These are phyloP conservation scores for Pleodorina starrii DNA, from an alignment of 139 green algal genomes.

Conservation along the genomic window DNA sequence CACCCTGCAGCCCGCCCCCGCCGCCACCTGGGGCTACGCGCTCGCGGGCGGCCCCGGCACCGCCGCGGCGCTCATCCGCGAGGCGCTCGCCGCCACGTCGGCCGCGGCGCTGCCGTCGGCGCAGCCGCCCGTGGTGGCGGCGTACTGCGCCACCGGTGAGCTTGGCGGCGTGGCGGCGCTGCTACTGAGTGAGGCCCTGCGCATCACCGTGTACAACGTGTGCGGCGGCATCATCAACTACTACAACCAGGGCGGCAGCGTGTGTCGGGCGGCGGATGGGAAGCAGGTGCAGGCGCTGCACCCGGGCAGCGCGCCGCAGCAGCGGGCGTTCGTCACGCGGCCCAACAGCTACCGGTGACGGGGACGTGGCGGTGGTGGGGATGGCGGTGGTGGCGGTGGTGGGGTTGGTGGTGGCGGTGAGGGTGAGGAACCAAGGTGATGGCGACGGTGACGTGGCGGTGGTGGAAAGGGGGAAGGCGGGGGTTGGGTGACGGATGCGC, in stretches of 20 bases:
- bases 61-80: constrained; percentile 11
- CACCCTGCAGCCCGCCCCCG: constrained; percentile 34
- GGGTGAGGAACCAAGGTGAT: too few species aligned
- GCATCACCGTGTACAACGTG: constrained; percentile 43
- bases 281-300: constrained; percentile 62
- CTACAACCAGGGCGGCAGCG: constrained; percentile 63
- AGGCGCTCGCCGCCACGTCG: constrained; percentile 30
- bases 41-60: constrained; percentile 13
- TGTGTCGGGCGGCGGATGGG: not conserved
- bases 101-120: constrained; percentile 39
- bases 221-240: constrained; percentile 66
- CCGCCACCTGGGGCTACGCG: constrained; percentile 37
- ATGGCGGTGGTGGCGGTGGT: not conserved
- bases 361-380: not conserved
- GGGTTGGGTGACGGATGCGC: too few species aligned
- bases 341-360: constrained; percentile 52
- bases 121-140: constrained; percentile 31
- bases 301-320: constrained; percentile 38
- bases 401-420: not conserved
- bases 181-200: constrained; percentile 35
- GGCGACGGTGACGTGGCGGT: too few species aligned
- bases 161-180: constrained; percentile 46
- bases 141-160: constrained; percentile 52
- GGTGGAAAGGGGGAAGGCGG: too few species aligned
- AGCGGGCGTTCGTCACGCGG: constrained; percentile 44